Conservation (phyloP, 257 asterid genomes). For the Solanum virginianum region DNA sequence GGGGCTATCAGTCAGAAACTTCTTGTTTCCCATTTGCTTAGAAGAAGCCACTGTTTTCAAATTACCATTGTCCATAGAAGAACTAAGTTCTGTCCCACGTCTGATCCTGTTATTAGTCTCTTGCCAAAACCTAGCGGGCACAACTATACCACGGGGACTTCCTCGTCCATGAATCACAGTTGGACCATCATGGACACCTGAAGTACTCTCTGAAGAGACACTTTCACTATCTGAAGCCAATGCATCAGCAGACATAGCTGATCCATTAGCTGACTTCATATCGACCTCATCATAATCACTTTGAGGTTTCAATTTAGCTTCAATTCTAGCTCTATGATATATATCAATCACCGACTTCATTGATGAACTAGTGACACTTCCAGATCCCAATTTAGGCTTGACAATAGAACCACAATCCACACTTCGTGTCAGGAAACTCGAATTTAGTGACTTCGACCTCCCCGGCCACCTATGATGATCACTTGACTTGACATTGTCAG, state of each 20-base stretch:
- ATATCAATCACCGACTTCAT: conserved; percentile 27
- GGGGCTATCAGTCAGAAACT: conserved; percentile 25
- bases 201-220: conserved; percentile 38
- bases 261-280: conserved; percentile 8
- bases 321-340: conserved; percentile 13
- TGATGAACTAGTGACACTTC: conserved; percentile 13
- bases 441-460: conserved; percentile 46
- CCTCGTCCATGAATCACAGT: conserved; percentile 21
- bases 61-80: conserved; percentile 27
- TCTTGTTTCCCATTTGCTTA: conserved; percentile 28
- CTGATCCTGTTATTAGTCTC: conserved; percentile 26
- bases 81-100: conserved; percentile 28
- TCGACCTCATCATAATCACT: conserved; percentile 11
- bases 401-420: conserved; percentile 44
- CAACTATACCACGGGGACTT: conserved; percentile 39
- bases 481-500: conserved; percentile 39
- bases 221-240: conserved; percentile 56
- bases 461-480: conserved; percentile 87
- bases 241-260: conserved; percentile 1
- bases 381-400: conserved; percentile 40
- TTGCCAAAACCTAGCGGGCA: conserved; percentile 53
- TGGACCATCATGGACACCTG: conserved; percentile 20
- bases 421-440: conserved; percentile 44
- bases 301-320: conserved; percentile 14
- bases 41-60: conserved; percentile 17